These are phyloP conservation scores for Pseudogymnoascus sp. DNA, from an alignment of 2,329 filamentous ascomycete species.

Conservation along the genomic window DNA sequence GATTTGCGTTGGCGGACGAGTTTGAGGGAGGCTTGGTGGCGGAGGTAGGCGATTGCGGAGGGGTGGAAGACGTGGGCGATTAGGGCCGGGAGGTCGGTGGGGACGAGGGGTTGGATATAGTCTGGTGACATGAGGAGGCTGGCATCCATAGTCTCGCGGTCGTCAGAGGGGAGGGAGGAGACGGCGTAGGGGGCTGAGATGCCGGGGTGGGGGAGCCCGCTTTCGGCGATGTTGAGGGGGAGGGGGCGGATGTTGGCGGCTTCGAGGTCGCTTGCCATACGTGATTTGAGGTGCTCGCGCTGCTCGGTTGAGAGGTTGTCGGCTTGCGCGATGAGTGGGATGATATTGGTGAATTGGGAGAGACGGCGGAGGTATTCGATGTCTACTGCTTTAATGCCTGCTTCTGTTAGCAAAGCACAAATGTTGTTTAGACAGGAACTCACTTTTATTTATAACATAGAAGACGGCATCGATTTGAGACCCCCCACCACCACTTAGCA, in stretches of 20 bases:
- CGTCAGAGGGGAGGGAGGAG: constrained; percentile 64
- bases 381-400: constrained; percentile 53
- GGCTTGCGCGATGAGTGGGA: constrained; percentile 71
- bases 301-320: constrained; percentile 59
- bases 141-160: constrained; percentile 82
- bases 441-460: constrained; percentile 71
- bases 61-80: constrained; percentile 70
- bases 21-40: constrained; percentile 77
- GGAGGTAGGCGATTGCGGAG: constrained; percentile 71
- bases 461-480: constrained; percentile 78
- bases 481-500: constrained; percentile 76
- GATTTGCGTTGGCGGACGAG: constrained; percentile 61
- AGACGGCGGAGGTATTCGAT: constrained; percentile 65
- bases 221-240: constrained; percentile 45
- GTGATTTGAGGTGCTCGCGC: constrained; percentile 51
- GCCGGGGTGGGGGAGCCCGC: constrained; percentile 20
- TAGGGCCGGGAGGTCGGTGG: constrained; percentile 65
- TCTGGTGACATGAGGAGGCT: constrained; percentile 88
- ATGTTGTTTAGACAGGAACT: constrained; percentile 22
- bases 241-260: constrained; percentile 57
- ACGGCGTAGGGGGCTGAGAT: constrained; percentile 56
- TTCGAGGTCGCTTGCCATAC: constrained; percentile 48
- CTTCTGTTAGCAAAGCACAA: background rate
- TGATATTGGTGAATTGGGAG: constrained; percentile 69
- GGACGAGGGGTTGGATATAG: constrained; percentile 72